Evolutionary conservation across 2,329 filamentous ascomycete species (phyloP).

Genomic region (Talaromyces sp.): DNA sequence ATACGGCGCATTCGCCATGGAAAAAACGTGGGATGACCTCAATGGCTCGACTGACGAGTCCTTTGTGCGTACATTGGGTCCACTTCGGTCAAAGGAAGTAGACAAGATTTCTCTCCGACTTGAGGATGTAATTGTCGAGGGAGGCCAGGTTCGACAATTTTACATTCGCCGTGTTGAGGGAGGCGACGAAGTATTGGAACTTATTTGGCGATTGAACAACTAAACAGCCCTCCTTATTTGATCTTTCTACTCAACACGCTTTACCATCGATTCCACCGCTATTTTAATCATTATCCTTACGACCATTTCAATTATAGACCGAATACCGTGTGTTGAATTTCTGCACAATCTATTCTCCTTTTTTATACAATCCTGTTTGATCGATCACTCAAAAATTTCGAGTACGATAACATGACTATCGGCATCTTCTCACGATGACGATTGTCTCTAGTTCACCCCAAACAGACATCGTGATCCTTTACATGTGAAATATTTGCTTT

Average conservation of each 20-base stretch:
- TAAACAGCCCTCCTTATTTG: not conserved
- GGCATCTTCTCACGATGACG: not conserved
- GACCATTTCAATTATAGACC: not conserved
- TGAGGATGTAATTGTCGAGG: conserved; percentile 41
- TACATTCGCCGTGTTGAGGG: conserved; percentile 47
- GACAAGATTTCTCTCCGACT: conserved; percentile 52
- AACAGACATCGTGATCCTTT: not conserved
- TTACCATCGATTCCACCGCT: not conserved
- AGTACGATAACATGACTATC: conserved; percentile 2
- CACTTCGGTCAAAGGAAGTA: conserved; percentile 41
- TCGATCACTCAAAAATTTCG: not conserved
- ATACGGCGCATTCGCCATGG: conserved; percentile 35
- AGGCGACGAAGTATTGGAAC: conserved; percentile 38
- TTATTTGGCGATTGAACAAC: conserved; percentile 30
- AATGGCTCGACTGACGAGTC: conserved; percentile 38
- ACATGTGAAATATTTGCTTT: not conserved
- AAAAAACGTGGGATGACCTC: conserved; percentile 51
- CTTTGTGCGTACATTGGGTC: conserved; percentile 52
- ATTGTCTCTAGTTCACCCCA: not conserved
- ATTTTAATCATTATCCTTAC: not conserved
- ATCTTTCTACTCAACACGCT: not conserved
- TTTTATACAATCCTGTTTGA: not conserved
- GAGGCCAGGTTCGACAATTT: conserved; percentile 49
- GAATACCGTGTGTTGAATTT: not conserved
- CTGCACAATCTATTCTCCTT: not conserved